These are phyloP conservation scores for Mucor lusitanicus DNA, from an alignment of 371 early-diverging fungal species.

Conservation along the genomic window DNA sequence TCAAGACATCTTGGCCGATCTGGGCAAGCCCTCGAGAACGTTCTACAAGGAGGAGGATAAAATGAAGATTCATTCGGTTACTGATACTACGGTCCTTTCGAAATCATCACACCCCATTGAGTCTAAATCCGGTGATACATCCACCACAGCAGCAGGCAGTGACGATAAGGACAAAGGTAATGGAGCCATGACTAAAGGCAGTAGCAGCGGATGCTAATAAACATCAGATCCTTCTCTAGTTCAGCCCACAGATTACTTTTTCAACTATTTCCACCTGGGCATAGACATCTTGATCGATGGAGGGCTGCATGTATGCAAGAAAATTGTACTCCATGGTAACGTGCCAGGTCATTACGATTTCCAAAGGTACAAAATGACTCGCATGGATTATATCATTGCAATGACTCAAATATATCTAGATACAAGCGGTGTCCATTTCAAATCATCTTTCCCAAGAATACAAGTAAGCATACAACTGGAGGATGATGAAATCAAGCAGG, in stretches of 20 bases:
- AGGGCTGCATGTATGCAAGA: conserved; percentile 65
- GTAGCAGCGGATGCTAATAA: not conserved
- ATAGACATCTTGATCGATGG: conserved; percentile 79
- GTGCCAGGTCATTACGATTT: conserved; percentile 76
- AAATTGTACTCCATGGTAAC: conserved; percentile 78
- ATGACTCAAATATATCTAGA: conserved; percentile 15
- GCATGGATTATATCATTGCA: not conserved
- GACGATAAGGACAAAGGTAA: conserved; percentile 42
- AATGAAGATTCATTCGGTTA: conserved; percentile 69
- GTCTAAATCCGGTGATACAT: conserved; percentile 12
- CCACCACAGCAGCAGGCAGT: conserved; percentile 1
- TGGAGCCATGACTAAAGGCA: not conserved
- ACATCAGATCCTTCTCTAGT: conserved; percentile 11
- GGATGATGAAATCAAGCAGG: not conserved
- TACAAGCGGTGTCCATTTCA: conserved; percentile 63
- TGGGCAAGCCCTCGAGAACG: conserved; percentile 65
- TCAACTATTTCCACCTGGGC: conserved; percentile 73
- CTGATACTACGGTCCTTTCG: conserved; percentile 16
- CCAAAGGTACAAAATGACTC: conserved; percentile 47
- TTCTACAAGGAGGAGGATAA: conserved; percentile 75
- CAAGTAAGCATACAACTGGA: conserved; percentile 20
- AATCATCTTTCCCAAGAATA: conserved; percentile 38
- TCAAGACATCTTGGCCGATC: conserved; percentile 73
- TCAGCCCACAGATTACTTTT: conserved; percentile 64
- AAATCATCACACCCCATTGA: conserved; percentile 13